Conservation (phyloP, 139 green algal genomes). For the Pseudopediastrum boryanum region DNA sequence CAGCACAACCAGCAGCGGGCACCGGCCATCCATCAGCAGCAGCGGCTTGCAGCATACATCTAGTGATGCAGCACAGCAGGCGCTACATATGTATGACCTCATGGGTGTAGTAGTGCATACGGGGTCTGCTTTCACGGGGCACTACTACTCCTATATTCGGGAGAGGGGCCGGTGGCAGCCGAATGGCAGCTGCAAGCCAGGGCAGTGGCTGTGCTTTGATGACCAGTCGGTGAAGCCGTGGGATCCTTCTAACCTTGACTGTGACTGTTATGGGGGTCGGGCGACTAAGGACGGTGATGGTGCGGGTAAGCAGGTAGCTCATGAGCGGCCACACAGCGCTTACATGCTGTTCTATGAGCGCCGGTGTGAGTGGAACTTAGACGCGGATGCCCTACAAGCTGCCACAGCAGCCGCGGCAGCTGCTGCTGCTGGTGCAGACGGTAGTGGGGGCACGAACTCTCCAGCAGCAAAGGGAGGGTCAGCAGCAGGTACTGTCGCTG, state of each 20-base stretch:
- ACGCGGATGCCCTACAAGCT: conserved; percentile 16
- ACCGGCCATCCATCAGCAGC: background rate
- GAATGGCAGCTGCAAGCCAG: background rate
- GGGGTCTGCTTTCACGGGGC: conserved; percentile 90
- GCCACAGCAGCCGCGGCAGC: background rate
- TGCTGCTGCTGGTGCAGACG: background rate
- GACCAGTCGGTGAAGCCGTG: conserved; percentile 83
- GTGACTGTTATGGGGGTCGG: conserved; percentile 86
- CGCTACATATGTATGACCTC: conserved; percentile 76
- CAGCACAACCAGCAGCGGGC: background rate
- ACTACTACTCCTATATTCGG: conserved; percentile 96
- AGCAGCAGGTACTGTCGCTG: conserved; percentile 28
- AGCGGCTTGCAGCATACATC: background rate
- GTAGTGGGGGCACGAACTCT: too few species aligned
- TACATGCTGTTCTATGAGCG: conserved; percentile 98
- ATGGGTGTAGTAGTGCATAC: conserved; percentile 91
- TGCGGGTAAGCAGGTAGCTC: conserved; percentile 46
- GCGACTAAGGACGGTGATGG: conserved; percentile 18
- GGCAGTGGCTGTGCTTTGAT: conserved; percentile 86
- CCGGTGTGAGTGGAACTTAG: conserved; percentile 5
- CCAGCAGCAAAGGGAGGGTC: conserved; percentile 23
- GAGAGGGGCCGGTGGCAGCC: conserved; percentile 49
- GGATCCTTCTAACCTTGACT: conserved; percentile 74
- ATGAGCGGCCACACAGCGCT: conserved; percentile 84
- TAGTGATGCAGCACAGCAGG: conserved; percentile 10